Evolutionary conservation across 495 filamentous ascomycete species (phyloP).

Genomic region (Trichoderma erinaceum): DNA sequence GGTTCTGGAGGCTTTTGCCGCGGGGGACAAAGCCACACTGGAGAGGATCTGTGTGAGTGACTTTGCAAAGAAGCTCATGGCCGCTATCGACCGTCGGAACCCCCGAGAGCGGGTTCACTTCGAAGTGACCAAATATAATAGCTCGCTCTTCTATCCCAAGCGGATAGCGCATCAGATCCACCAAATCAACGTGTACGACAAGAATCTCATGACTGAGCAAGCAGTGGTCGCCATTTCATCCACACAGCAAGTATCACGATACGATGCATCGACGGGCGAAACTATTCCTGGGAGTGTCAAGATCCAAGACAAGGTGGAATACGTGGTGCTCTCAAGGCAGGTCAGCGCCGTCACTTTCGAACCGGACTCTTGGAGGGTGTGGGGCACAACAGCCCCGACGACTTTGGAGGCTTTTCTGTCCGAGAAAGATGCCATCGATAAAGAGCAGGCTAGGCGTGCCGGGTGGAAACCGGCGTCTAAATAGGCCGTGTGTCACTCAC

Average conservation of each 20-base stretch:
- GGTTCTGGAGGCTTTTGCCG: slow-evolving; percentile 69
- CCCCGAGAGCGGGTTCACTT: slow-evolving; percentile 49
- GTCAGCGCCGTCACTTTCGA: slow-evolving; percentile 8
- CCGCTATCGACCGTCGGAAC: slow-evolving; percentile 51
- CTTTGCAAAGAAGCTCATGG: slow-evolving; percentile 49
- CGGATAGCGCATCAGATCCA: slow-evolving; percentile 55
- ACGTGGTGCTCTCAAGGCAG: slow-evolving; percentile 15
- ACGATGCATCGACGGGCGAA: slow-evolving; percentile 26
- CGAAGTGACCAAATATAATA: slow-evolving; percentile 59
- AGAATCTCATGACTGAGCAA: slow-evolving; percentile 51
- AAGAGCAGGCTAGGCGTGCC: slow-evolving; percentile 9
- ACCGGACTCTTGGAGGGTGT: slow-evolving; percentile 3
- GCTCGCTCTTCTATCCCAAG: slow-evolving; percentile 40
- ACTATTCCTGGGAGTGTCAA: slow-evolving; percentile 44
- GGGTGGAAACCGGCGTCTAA: slow-evolving; percentile 12
- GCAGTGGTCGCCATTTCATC: slow-evolving; percentile 65
- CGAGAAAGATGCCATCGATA: background rate
- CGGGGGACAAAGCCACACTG: slow-evolving; percentile 53
- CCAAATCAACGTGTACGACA: slow-evolving; percentile 30
- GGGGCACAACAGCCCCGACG: slow-evolving; percentile 9
- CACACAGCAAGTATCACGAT: slow-evolving; percentile 53
- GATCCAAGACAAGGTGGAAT: slow-evolving; percentile 17
- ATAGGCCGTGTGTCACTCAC: background rate
- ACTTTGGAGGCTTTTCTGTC: slow-evolving; percentile 4
- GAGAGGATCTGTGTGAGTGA: slow-evolving; percentile 53